Base-by-base conservation (phyloP, 495 filamentous ascomycete species). In the Monascus purpureus region DNA sequence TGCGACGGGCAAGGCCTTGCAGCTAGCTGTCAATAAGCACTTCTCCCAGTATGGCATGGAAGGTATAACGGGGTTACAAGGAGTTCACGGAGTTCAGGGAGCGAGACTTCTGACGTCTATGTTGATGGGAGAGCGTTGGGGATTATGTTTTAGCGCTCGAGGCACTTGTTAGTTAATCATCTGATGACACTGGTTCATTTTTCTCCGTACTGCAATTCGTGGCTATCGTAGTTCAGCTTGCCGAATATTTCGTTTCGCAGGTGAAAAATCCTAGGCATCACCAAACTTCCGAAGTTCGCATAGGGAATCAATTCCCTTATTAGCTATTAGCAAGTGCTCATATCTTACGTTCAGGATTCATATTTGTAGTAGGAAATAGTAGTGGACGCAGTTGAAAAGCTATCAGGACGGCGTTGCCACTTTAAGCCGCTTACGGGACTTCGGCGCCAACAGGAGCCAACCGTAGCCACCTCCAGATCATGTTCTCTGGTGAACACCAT, bases 1-100 rank as follows among this genome's bases (percentile, higher is more conserved):
- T 82, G 82, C 82, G 81, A 87, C 82, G 76, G 73, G 79, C 73
- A 71, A 63, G 72, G 77, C 72, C 70, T 80, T 84, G 82, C 82
- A 70, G 68, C 65, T 57, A 56, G 61, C 59, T 48, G 59, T 59
- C 61, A 61, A 52, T 45, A 55, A 57, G 49, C 42, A 41, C 33
- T 41, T 59, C 39, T 50, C 49, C 39, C 45, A 29, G 39, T 40
- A 41, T 45, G 40, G 50, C 40, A 52, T 19, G 54, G 49, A 43
- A 58, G 54, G 42, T 24, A 32, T 40, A 40, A 40, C 31, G 36
- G 39, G 44, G 40, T 41, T 35, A 46, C 33, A 49, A 43, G 59
- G 59, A 55, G 59, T 63, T 58, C 47, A 41, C 41, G 57, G 57
- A 53, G 59, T 63, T 57, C 53, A 12, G 46, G 17, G 13, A 45